Conservation (phyloP, 108 stramenopile species). For the Skeletonema grethae region DNA sequence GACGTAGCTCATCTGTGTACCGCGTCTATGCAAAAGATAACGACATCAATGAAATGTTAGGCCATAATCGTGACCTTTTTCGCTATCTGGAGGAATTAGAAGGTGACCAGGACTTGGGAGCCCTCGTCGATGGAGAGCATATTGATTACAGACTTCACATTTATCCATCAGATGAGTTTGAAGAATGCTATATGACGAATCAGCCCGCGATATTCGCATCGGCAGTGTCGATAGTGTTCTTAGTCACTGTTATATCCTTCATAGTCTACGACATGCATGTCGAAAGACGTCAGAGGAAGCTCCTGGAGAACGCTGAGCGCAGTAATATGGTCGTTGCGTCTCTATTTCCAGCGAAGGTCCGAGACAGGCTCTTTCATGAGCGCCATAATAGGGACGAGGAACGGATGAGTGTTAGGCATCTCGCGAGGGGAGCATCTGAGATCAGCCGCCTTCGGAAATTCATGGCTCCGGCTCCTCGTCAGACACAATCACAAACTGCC, state of each 20-base stretch:
- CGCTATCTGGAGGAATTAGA: neutral
- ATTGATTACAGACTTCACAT: conserved; percentile 12
- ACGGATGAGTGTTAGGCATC: neutral
- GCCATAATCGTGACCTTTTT: conserved; percentile 6
- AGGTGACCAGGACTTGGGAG: neutral
- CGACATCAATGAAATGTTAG: conserved; percentile 6
- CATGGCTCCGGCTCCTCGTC: neutral
- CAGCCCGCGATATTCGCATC: conserved; percentile 10
- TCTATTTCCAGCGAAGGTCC: conserved; percentile 50
- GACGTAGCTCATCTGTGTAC: conserved; percentile 3
- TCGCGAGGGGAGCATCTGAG: neutral
- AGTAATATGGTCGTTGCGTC: conserved; percentile 40
- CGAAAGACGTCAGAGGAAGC: conserved; percentile 30
- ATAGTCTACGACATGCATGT: conserved; percentile 41
- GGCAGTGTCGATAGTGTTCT: conserved; percentile 18
- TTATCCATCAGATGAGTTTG: conserved; percentile 15
- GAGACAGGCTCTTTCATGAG: conserved; percentile 45
- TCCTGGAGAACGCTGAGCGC: conserved; percentile 25
- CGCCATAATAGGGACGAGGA: neutral
- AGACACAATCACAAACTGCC: neutral
- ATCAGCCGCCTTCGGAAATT: conserved; percentile 3
- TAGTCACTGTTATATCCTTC: conserved; percentile 32
- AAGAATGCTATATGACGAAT: conserved; percentile 4
- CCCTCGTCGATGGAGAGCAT: conserved; percentile 1
- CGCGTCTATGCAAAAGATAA: conserved; percentile 4